These are phyloP conservation scores for Candida labiduridarum DNA, from an alignment of 1,139 yeast genomes.

Conservation along the genomic window DNA sequence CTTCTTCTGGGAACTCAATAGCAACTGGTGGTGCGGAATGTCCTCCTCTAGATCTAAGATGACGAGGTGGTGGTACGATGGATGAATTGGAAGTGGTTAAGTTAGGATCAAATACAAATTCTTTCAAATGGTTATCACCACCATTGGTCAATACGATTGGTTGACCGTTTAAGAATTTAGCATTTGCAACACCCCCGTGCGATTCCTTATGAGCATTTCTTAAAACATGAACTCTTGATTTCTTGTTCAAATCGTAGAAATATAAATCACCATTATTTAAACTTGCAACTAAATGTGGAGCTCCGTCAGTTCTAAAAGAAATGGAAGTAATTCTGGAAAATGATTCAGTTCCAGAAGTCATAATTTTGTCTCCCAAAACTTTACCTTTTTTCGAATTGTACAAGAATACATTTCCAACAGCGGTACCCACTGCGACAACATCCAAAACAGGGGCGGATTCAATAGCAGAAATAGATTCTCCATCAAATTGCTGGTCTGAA, in stretches of 20 bases:
- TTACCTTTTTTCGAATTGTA: conserved; percentile 72
- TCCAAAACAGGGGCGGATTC: conserved; percentile 89
- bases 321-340: conserved; percentile 61
- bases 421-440: conserved; percentile 75
- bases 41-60: conserved; percentile 92
- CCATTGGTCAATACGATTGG: conserved; percentile 91
- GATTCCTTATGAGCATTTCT: conserved; percentile 72
- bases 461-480: conserved; percentile 57
- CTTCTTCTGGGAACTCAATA: conserved; percentile 75
- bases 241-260: conserved; percentile 79
- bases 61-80: conserved; percentile 87
- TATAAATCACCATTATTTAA: conserved; percentile 79
- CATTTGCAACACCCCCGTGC: conserved; percentile 80
- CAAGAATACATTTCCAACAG: conserved; percentile 65
- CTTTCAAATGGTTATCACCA: conserved; percentile 87
- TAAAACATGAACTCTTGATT: conserved; percentile 73
- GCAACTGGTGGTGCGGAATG: conserved; percentile 89
- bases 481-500: conserved; percentile 22
- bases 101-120: conserved; percentile 91
- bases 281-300: conserved; percentile 81
- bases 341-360: conserved; percentile 56
- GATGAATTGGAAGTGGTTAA: conserved; percentile 65
- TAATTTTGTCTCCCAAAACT: conserved; percentile 52
- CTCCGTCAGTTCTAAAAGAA: conserved; percentile 92
- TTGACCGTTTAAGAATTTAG: conserved; percentile 84